These are phyloP conservation scores for Aspergillus hancockii DNA, from an alignment of 495 filamentous ascomycete species.

Conservation along the genomic window DNA sequence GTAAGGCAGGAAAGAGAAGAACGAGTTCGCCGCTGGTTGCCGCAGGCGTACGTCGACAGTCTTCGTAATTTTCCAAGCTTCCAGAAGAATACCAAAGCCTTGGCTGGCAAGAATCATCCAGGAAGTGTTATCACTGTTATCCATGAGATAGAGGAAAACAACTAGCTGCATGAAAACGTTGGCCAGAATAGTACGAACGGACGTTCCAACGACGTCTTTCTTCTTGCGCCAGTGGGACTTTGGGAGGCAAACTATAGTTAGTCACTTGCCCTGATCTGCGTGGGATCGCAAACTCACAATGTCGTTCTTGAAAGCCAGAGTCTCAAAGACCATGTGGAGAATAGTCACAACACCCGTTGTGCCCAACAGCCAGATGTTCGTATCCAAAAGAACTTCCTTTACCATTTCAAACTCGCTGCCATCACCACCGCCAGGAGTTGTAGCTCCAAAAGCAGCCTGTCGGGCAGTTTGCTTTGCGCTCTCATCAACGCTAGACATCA, in stretches of 20 bases:
- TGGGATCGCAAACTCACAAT: constrained; percentile 54
- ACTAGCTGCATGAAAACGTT: constrained; percentile 97
- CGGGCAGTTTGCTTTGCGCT: constrained; percentile 78
- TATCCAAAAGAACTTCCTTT: constrained; percentile 91
- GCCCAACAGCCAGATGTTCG: constrained; percentile 85
- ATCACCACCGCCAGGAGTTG: constrained; percentile 67
- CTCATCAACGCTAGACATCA: constrained; percentile 81
- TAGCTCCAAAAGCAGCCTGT: constrained; percentile 65
- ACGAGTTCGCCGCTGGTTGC: constrained; percentile 57
- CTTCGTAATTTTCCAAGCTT: constrained; percentile 99
- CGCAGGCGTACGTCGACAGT: constrained; percentile 87
- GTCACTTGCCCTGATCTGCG: constrained; percentile 4
- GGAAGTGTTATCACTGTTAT: constrained; percentile 94
- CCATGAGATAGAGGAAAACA: constrained; percentile 97
- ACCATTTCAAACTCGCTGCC: constrained; percentile 90
- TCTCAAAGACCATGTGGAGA: constrained; percentile 93
- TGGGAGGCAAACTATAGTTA: constrained; percentile 18
- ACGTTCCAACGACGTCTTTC: constrained; percentile 97
- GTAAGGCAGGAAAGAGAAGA: constrained; percentile 79
- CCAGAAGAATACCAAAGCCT: constrained; percentile 88
- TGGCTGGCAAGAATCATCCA: constrained; percentile 98
- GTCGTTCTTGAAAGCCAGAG: constrained; percentile 94
- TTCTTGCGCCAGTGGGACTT: constrained; percentile 94
- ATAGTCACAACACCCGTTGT: constrained; percentile 84
- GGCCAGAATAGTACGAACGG: constrained; percentile 90